Conservation (phyloP, 2,329 filamentous ascomycete genomes). For the Orbilia quercus region DNA sequence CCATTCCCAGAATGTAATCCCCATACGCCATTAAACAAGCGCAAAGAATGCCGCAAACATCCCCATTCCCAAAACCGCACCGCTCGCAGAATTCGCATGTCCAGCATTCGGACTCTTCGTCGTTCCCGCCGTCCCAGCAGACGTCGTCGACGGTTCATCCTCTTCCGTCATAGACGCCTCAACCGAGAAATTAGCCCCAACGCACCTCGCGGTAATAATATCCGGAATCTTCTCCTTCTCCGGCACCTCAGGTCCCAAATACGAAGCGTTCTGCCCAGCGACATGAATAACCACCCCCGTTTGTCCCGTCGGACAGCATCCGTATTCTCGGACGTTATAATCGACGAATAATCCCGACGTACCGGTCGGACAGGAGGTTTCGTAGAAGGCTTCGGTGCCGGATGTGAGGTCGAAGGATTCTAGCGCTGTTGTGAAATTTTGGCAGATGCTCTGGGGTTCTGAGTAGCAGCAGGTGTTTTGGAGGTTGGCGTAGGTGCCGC, state of each 20-base stretch:
- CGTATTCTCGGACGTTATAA: not conserved
- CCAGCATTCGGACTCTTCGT: too few relatives aligned
- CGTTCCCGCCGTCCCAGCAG: too few relatives aligned
- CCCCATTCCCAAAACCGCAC: too few relatives aligned
- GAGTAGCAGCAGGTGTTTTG: conserved; percentile 19
- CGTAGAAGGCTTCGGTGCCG: not conserved
- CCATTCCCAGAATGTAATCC: too few relatives aligned
- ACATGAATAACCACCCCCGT: conserved; percentile 12
- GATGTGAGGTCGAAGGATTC: conserved; percentile 3
- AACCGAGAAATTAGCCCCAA: conserved; percentile 4
- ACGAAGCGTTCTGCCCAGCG: conserved; percentile 13
- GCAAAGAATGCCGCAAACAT: too few relatives aligned
- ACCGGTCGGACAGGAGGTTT: conserved; percentile 3
- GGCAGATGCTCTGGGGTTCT: not conserved
- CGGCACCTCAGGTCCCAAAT: not conserved
- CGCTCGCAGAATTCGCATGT: too few relatives aligned
- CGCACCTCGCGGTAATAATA: conserved; percentile 1
- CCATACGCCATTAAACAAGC: too few relatives aligned
- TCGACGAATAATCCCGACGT: not conserved
- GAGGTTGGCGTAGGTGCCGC: conserved; percentile 15
- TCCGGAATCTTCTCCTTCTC: not conserved
- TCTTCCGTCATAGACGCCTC: conserved; percentile 4
- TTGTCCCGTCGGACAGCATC: conserved; percentile 4
- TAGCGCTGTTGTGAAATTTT: not conserved
- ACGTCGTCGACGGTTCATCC: too few relatives aligned